phyloP scores from a whole-genome alignment of 1,284 basidiomycete species.

The Ceratobasidium papillatum region DNA sequence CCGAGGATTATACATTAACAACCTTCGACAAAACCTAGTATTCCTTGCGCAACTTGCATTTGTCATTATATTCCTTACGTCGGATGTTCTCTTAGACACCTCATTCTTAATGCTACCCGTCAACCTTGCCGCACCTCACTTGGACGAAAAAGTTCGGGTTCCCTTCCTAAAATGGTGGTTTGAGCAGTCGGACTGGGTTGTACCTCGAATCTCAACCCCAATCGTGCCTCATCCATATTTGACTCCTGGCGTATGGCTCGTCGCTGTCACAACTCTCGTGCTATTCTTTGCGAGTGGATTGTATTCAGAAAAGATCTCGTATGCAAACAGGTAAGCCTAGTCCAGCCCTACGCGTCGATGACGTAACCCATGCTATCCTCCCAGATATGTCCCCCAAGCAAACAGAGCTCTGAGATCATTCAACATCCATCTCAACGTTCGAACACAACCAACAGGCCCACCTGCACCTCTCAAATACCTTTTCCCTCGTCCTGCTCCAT shows the following conservation, averaged over 20 bases:
- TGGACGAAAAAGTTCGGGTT: slow-evolving; percentile 36
- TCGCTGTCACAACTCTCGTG: slow-evolving; percentile 87
- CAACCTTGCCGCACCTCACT: slow-evolving; percentile 59
- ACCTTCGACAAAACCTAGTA: slow-evolving; percentile 58
- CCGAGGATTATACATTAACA: neutral
- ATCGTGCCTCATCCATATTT: slow-evolving; percentile 62
- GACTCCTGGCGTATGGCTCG: slow-evolving; percentile 78
- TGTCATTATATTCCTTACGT: slow-evolving; percentile 74
- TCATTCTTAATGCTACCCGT: slow-evolving; percentile 72
- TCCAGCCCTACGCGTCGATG: neutral
- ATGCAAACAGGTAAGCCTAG: slow-evolving; percentile 84
- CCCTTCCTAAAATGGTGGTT: slow-evolving; percentile 50
- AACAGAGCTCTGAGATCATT: slow-evolving; percentile 90
- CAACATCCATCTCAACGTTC: slow-evolving; percentile 97
- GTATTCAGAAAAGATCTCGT: slow-evolving; percentile 95
- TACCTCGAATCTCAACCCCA: slow-evolving; percentile 22
- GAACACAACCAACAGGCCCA: slow-evolving; percentile 71
- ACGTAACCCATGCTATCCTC: neutral
- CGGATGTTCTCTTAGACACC: slow-evolving; percentile 75
- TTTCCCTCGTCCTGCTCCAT: slow-evolving; percentile 61
- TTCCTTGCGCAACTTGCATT: slow-evolving; percentile 76
- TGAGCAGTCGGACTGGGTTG: neutral
- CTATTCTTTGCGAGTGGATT: slow-evolving; percentile 97
- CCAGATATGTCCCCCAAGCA: slow-evolving; percentile 94
- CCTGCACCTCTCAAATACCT: slow-evolving; percentile 72